These are phyloP conservation scores for Lentinula sp. DNA, from an alignment of 768 basidiomycete species.

Conservation along the genomic window DNA sequence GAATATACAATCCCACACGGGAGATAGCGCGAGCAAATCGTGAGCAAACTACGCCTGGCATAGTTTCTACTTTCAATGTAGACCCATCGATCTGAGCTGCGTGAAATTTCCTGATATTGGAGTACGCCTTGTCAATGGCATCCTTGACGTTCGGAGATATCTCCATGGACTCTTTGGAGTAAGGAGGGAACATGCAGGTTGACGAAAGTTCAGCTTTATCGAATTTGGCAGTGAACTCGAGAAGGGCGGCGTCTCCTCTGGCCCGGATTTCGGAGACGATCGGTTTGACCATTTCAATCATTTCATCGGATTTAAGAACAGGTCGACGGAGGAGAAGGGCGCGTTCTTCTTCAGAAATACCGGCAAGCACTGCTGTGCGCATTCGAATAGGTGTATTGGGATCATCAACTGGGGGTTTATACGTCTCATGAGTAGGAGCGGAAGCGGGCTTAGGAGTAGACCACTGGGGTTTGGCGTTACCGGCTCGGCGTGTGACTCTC, in stretches of 20 bases:
- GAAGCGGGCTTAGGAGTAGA: conserved; percentile 19
- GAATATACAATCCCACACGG: conserved; percentile 94
- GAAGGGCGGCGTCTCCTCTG: conserved; percentile 81
- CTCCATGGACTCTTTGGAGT: conserved; percentile 54
- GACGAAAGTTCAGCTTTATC: conserved; percentile 73
- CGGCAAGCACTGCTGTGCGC: conserved; percentile 62
- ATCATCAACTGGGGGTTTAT: conserved; percentile 11
- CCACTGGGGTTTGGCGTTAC: conserved; percentile 91
- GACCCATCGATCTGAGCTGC: conserved; percentile 73
- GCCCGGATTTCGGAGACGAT: conserved; percentile 85
- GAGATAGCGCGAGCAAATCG: conserved; percentile 94
- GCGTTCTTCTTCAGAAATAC: conserved; percentile 45
- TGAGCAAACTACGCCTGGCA: conserved; percentile 96
- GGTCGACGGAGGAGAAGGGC: conserved; percentile 76
- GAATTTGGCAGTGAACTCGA: conserved; percentile 88
- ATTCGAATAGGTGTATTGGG: conserved; percentile 59
- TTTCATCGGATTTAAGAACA: conserved; percentile 79
- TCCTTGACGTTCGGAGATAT: conserved; percentile 59
- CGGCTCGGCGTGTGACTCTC: conserved; percentile 80
- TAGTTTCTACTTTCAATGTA: conserved; percentile 84
- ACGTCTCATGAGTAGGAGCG: conserved; percentile 10
- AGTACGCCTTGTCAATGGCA: conserved; percentile 88
- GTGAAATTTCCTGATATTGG: conserved; percentile 90
- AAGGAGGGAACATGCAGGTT: conserved; percentile 77
- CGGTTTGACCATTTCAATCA: conserved; percentile 91